Evolutionary conservation across 345 rosid species (phyloP).

Genomic region (Gossypium anomalum): DNA sequence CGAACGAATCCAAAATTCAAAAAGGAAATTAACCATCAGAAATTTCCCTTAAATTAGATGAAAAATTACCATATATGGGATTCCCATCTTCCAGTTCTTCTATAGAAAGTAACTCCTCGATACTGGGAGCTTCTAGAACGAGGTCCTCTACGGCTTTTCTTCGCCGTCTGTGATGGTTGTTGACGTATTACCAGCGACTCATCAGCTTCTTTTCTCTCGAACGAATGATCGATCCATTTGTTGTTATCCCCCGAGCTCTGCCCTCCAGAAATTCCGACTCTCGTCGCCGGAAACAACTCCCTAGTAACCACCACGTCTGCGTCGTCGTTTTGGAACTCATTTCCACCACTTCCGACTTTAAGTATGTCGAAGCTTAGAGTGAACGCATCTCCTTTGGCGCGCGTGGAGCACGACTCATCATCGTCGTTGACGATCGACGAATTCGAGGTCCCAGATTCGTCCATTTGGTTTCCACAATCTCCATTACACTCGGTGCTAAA

Average conservation of each 20-base stretch:
- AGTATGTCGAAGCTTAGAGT: conserved; percentile 64
- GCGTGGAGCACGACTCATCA: conserved; percentile 67
- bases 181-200: conserved; percentile 36
- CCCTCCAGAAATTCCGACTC: conserved; percentile 28
- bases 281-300: conserved; percentile 55
- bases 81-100: conserved; percentile 99
- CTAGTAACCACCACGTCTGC: conserved; percentile 30
- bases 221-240: conserved; percentile 51
- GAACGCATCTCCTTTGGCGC: conserved; percentile 31
- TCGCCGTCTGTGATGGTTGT: conserved; percentile 48
- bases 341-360: conserved; percentile 42
- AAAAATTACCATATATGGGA: conserved; percentile 79
- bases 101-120: conserved; percentile 88
- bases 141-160: conserved; percentile 92
- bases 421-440: conserved; percentile 64
- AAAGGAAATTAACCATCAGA: conserved; percentile 3
- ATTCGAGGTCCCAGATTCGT: conserved; percentile 65
- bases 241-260: conserved; percentile 30
- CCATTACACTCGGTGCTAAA: conserved; percentile 36
- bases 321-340: conserved; percentile 22
- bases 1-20: conserved; percentile 1
- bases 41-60: neutral
- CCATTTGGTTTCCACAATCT: conserved; percentile 38
- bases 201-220: conserved; percentile 26
- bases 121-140: conserved; percentile 94